A percentile compares a stretch with the other conserved stretches of the same genome.
phyloP scores from a whole-genome alignment of 2,329 filamentous ascomycete species.

The Pseudocercospora vitis region DNA sequence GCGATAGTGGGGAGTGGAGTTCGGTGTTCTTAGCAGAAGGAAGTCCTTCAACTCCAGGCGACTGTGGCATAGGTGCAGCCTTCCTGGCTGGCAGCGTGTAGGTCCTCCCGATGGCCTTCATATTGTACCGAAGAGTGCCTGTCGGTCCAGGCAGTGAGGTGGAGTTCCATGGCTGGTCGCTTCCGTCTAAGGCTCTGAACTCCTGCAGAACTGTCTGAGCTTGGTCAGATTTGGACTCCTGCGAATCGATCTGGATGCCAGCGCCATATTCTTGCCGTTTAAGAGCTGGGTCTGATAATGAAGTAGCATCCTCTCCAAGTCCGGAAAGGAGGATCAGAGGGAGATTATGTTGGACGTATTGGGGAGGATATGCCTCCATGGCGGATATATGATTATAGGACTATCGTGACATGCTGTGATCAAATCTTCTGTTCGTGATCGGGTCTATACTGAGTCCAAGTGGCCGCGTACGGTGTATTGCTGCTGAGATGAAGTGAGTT shows the following conservation, averaged over 20 bases:
- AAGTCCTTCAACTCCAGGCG: slow-evolving; percentile 41
- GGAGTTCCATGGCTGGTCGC: slow-evolving; percentile 31
- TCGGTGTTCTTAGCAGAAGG: slow-evolving; percentile 43
- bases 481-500: neutral
- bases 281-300: slow-evolving; percentile 2
- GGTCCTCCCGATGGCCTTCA: slow-evolving; percentile 65
- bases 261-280: slow-evolving; percentile 33
- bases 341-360: slow-evolving; percentile 83
- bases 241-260: slow-evolving; percentile 28
- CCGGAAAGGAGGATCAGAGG: slow-evolving; percentile 83
- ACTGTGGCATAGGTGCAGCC: slow-evolving; percentile 58
- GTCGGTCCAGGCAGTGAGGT: slow-evolving; percentile 30
- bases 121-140: slow-evolving; percentile 30
- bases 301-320: slow-evolving; percentile 50
- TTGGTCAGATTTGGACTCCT: slow-evolving; percentile 31
- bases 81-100: slow-evolving; percentile 63
- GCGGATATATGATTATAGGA: neutral
- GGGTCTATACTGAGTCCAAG: neutral
- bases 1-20: slow-evolving; percentile 90
- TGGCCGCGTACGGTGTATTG: too few species aligned
- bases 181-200: slow-evolving; percentile 52
- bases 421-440: neutral
- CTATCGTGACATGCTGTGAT: neutral
- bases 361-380: slow-evolving; percentile 78
- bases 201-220: slow-evolving; percentile 57